A percentile compares a stretch with the other conserved stretches of the same genome.
phyloP scores from a whole-genome alignment of 805 yeast species.

The Pichia phayaonensis region DNA sequence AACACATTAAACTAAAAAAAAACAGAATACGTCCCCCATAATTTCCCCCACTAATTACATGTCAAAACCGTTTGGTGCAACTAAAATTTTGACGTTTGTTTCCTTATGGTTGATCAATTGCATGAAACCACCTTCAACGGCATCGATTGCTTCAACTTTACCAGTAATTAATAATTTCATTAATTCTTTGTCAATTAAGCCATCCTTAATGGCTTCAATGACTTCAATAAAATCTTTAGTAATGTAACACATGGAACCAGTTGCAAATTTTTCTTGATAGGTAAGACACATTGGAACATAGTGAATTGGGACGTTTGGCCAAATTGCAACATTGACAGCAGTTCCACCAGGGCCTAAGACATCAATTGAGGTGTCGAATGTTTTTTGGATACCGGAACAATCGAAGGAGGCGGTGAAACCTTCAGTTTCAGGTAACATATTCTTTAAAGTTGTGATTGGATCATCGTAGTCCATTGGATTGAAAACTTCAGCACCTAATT shows the following conservation, averaged over 20 bases:
- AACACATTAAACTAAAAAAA: background rate
- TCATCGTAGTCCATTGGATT: slow-evolving; percentile 41
- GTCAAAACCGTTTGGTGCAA: slow-evolving; percentile 36
- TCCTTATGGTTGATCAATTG: slow-evolving; percentile 47
- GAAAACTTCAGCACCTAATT: slow-evolving; percentile 40
- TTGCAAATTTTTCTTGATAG: slow-evolving; percentile 43
- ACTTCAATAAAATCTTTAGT: slow-evolving; percentile 51
- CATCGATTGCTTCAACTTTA: slow-evolving; percentile 40
- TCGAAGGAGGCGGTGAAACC: slow-evolving; percentile 48
- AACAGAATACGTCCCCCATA: too few species aligned
- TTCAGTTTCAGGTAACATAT: slow-evolving; percentile 31
- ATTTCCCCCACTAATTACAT: slow-evolving; percentile 2
- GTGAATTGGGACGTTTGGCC: slow-evolving; percentile 45
- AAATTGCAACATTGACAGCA: slow-evolving; percentile 59
- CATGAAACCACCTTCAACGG: slow-evolving; percentile 45
- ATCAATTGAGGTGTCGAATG: slow-evolving; percentile 43
- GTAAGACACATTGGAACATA: slow-evolving; percentile 51
- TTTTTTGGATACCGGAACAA: slow-evolving; percentile 47
- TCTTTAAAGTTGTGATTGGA: slow-evolving; percentile 31
- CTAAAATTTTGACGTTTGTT: slow-evolving; percentile 45
- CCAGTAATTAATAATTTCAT: slow-evolving; percentile 47
- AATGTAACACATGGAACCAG: slow-evolving; percentile 59
- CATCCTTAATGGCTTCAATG: slow-evolving; percentile 40
- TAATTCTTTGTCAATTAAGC: slow-evolving; percentile 37
- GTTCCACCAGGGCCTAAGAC: slow-evolving; percentile 47